These are phyloP conservation scores for Helminthosporium solani DNA, from an alignment of 2,329 filamentous ascomycete species.

Conservation along the genomic window DNA sequence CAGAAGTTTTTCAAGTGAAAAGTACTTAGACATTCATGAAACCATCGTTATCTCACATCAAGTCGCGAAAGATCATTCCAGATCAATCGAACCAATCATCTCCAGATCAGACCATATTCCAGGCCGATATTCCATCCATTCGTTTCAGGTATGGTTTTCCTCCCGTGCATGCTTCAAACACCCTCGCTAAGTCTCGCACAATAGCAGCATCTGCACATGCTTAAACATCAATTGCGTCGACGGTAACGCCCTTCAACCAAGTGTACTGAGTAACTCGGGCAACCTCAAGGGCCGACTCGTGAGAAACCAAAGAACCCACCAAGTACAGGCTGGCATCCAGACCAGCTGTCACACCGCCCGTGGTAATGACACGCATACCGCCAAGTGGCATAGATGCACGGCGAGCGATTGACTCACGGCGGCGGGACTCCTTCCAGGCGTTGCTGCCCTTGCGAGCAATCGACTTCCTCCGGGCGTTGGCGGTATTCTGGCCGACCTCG, in stretches of 20 bases:
- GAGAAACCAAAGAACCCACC: slow-evolving; percentile 77
- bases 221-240: slow-evolving; percentile 82
- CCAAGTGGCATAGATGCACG: slow-evolving; percentile 73
- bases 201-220: slow-evolving; percentile 10
- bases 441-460: slow-evolving; percentile 74
- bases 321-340: slow-evolving; percentile 83
- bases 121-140: slow-evolving; percentile 19
- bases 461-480: slow-evolving; percentile 45
- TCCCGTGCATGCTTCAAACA: slow-evolving; percentile 15
- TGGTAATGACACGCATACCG: slow-evolving; percentile 72
- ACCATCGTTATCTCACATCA: slow-evolving; percentile 28
- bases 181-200: slow-evolving; percentile 24
- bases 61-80: slow-evolving; percentile 27
- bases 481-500: slow-evolving; percentile 41
- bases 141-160: slow-evolving; percentile 3
- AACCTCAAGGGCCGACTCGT: slow-evolving; percentile 73
- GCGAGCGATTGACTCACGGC: slow-evolving; percentile 77
- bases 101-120: slow-evolving; percentile 11
- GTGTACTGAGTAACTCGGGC: slow-evolving; percentile 75
- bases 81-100: slow-evolving; percentile 23
- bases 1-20: not conserved
- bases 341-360: slow-evolving; percentile 75
- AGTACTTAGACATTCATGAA: slow-evolving; percentile 16
- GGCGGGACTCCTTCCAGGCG: slow-evolving; percentile 74
- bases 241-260: slow-evolving; percentile 83